Base-by-base conservation (phyloP, 2,329 filamentous ascomycete species). In the Arachnomyces sp. region DNA sequence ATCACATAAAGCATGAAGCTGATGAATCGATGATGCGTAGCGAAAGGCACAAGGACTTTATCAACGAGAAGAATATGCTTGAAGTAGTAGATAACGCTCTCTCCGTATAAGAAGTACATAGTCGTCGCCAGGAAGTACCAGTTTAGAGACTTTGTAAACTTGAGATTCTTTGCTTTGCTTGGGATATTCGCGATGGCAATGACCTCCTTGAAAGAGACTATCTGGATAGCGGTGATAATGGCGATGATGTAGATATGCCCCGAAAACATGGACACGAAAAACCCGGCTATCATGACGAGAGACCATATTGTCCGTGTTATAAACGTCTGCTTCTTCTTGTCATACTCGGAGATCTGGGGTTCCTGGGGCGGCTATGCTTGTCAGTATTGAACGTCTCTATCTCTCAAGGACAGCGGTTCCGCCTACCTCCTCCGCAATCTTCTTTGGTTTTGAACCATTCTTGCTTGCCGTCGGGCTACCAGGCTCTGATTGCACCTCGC, bases 81-180 rank as follows among this genome's bases (percentile, higher is more conserved):
- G 70, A 98, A 98, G 68, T 98, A 98, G 71, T 98, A 98, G 57
- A 98, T 94, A 58, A 98, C 90, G 56, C 87, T 95, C 68, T 98
- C 92, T 58, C 92, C 92, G 60, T 98, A 98, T 37, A 98, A 73
- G 55, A 94, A 98, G 72, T 98, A 98, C 90, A 98, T 96, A 52
- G 90, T 94, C 17, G 85, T 87, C n/a, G 88, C 92, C 39, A 98
- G 75, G 72, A 94, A 98, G 66, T 98, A 98, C 92, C 92, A 98
- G 66, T 96, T 96, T 54, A 98, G 72, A 51, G 86, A 88, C 71
- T 95, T 95, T 50, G 90, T 95, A 54, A 94, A 94, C 43, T 84
- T 84, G 45, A 98, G 73, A 60, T 90, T 87, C 57, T 90, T 82
- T 48, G 89, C 89, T 56, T 84, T 81, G 63, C 86, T 94, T 39